Base-by-base conservation (phyloP, 2,329 filamentous ascomycete species). In the Penicillium sp. region DNA sequence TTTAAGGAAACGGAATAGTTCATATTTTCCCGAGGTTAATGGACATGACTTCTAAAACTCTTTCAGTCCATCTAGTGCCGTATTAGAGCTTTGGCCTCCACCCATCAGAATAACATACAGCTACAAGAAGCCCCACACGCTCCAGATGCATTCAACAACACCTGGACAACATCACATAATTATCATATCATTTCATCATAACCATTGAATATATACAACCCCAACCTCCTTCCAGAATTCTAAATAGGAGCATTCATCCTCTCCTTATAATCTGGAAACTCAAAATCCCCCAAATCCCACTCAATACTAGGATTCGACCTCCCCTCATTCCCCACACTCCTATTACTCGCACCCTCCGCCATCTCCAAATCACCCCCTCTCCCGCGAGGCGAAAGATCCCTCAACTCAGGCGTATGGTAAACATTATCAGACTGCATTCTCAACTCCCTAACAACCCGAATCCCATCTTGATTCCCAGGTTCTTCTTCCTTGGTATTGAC, bases 401-500 rank as follows among this genome's bases (percentile, higher is more conserved):
- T 31, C 5, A 6, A 11, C 43, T 24, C 45, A 5, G 56, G 50
- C n/a, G 47, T 14, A 22, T 14, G 14, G 27, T 8, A 45, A 10
- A 50, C 16, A 1, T 47, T 47, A 48, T 64, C 59, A 14, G 59
- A 62, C 46, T 65, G 61, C 61, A 66, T 61, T 9, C 62, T 53
- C 44, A 71, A 40, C 45, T 70, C 67, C 10, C 62, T 56, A 2
- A 67, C 61, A 9, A 71, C 66, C 13, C 68, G 63, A 16, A 72
- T 70, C 1, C 67, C 63, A 5, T 63, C 53, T 9, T 55, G 46
- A 31, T 41, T 55, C 14, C n/a, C 24, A 1, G 13, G 29, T 0
- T 48, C 60, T 0, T 58, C 53, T 3, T 63, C 56, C 22, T 57
- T 57, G 3, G 53, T 55, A 4, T 58, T 56, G 7, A 57, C 57